These are phyloP conservation scores for Aulographum hederae DNA, from an alignment of 2,329 filamentous ascomycete species.

Conservation along the genomic window DNA sequence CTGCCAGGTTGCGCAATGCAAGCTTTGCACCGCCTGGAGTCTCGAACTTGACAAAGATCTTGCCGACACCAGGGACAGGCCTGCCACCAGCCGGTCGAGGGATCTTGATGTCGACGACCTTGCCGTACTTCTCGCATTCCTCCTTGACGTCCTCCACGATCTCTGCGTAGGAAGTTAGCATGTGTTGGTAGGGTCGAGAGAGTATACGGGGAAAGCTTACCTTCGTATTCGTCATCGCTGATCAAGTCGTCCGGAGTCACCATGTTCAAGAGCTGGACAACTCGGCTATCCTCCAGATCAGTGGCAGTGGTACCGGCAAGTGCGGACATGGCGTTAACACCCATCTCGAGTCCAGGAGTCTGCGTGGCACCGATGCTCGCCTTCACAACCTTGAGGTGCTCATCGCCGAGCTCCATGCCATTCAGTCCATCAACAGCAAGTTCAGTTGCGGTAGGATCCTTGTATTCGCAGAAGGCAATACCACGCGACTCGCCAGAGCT, in stretches of 20 bases:
- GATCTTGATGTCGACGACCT: conserved; percentile 75
- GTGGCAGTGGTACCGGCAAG: conserved; percentile 75
- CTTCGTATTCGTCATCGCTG: conserved; percentile 88
- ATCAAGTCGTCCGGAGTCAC: conserved; percentile 89
- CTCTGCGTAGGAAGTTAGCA: conserved; percentile 43
- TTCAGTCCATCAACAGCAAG: conserved; percentile 83
- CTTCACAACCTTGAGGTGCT: conserved; percentile 66
- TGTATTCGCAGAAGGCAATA: conserved; percentile 92
- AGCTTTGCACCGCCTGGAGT: conserved; percentile 59
- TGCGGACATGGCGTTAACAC: conserved; percentile 94
- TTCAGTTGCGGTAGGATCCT: conserved; percentile 57
- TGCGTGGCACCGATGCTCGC: conserved; percentile 92
- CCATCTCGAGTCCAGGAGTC: conserved; percentile 78
- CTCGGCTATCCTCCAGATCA: conserved; percentile 62
- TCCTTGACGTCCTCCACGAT: conserved; percentile 89
- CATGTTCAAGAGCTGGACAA: conserved; percentile 94
- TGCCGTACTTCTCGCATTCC: conserved; percentile 83
- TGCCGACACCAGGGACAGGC: conserved; percentile 78
- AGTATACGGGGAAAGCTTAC: conserved; percentile 37
- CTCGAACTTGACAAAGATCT: conserved; percentile 95
- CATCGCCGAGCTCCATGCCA: conserved; percentile 81
- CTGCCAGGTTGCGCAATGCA: conserved; percentile 76
- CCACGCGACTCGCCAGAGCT: conserved; percentile 76
- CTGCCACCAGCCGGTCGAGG: conserved; percentile 70
- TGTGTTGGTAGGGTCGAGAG: conserved; percentile 1